Evolutionary conservation across 1,139 yeast species (phyloP), one percentile per base, ranked within the genome.

Genomic region (Hanseniaspora uvarum): DNA sequence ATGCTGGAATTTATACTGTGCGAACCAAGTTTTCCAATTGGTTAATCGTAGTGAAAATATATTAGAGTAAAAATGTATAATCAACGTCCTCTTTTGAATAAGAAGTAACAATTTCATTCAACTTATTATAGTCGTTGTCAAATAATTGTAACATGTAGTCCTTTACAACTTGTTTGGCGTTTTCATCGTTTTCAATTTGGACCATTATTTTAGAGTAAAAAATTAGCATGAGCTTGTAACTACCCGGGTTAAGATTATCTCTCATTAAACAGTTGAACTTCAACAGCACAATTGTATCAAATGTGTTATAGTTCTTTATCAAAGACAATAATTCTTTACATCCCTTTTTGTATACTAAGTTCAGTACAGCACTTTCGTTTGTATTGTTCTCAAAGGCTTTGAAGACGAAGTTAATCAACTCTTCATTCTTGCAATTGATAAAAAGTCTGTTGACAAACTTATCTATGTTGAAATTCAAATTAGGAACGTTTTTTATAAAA

Each of bases 151-250:
- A 12, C 28, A 50, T 43, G n/a, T 23, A 36, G 12, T 34, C 21
- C 21, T 50, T 50, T 6, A 43, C 33, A 14, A 8, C 11, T 7
- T 16, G 12, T 18, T 43, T 16, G 21, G 34, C 28, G 7, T 11
- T 12, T 7, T 11, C n/a, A 6, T 36, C 39, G 11, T 18, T 11
- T 14, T 43, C 48, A 19, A 46, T 18, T 37, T 19, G 40, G 5
- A 43, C 4, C 41, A 43, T 11, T 2, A 50, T 11, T 18, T 50
- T 50, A 7, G 47, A 34, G 14, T 50, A 50, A 30, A 43, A 50
- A 18, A 50, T 30, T 5, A 50, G 28, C 1, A 50, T 50, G n/a
- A 50, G 28, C 14, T 50, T 50, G 26, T 50, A 37, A 37, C 48
- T 50, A 6, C 48, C 48, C 3, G 53, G 48, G 16, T 46, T 50